Conservation (phyloP, 768 basidiomycete species). For the Suillus cothurnatus region DNA sequence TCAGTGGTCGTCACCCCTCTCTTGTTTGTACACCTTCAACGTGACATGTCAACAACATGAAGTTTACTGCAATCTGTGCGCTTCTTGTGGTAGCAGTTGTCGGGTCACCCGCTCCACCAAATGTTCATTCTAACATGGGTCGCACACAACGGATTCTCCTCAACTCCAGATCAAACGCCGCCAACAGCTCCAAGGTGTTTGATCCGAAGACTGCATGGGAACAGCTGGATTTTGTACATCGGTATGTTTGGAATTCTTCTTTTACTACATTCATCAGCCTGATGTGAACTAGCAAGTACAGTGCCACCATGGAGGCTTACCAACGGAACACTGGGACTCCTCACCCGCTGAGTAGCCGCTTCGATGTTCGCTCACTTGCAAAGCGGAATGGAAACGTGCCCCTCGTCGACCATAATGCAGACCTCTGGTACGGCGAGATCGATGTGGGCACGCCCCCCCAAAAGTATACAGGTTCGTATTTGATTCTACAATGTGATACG, state of each 20-base stretch:
- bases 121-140: not conserved
- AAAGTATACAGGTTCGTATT: constrained; percentile 36
- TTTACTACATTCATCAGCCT: not conserved
- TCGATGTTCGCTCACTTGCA: not conserved
- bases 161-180: not conserved
- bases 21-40: not conserved
- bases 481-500: not conserved
- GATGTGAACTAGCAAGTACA: constrained; percentile 39
- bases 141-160: not conserved
- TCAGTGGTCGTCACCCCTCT: not conserved
- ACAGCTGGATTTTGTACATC: not conserved
- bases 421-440: constrained; percentile 17
- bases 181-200: not conserved
- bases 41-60: not conserved
- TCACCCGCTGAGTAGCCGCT: constrained; percentile 30
- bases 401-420: constrained; percentile 32
- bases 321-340: constrained; percentile 43
- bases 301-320: constrained; percentile 42
- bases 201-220: not conserved
- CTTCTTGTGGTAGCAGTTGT: not conserved
- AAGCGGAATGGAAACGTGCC: constrained; percentile 24
- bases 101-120: not conserved
- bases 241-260: not conserved
- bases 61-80: not conserved
- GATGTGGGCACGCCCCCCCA: constrained; percentile 48